Base-by-base conservation (phyloP, 139 green algal genomes). In the Gonium pectorale region DNA sequence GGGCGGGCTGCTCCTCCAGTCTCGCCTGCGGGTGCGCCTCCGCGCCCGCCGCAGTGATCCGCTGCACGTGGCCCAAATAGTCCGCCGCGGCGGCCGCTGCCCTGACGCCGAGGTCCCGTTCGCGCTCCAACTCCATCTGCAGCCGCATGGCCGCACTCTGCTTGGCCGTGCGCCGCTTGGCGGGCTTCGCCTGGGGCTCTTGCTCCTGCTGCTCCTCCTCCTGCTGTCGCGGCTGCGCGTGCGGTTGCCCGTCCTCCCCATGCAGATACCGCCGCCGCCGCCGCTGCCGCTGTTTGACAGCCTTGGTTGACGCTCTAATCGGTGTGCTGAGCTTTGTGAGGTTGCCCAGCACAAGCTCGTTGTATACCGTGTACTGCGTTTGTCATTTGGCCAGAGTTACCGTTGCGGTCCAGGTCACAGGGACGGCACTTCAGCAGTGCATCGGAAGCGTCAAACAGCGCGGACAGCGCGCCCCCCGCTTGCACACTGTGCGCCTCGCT, bases 331-430 rank as follows among this genome's bases (percentile, higher is more conserved):
- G 44, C 26, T 62, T 17, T 8, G 6, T 35, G 37, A 31, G 2
- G 66, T 49, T 51, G 37, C 66, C 22, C 66, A 72, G 66, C 37
- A 72, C 37, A 5, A 22, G 29, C 43, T 82, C 60, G 75, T 82
- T 82, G 59, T 72, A 72, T 19, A 82, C 63, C 35, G 75, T 82
- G 75, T 82, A 82, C 75, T 82, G 75, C 59, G 46, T 0, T 54
- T 6, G 67, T 27, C 24, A 56, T 13, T 17, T 13, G 17, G 13
- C 49, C 13, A 13, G 13, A 56, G 49, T 17, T 26, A 17, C 49
- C 13, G 49, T 17, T 26, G 49, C 49, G 17, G 49, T 17, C 13
- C 13, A 13, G 17, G 49, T 17, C 13, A 17, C 49, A 17, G 49
- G 13, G 49, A 17, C 49, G 49, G 49, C 49, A 56, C 13, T 26